Evolutionary conservation across 2,329 filamentous ascomycete genomes (phyloP).

Genomic region (Cladosporium colombiae): DNA sequence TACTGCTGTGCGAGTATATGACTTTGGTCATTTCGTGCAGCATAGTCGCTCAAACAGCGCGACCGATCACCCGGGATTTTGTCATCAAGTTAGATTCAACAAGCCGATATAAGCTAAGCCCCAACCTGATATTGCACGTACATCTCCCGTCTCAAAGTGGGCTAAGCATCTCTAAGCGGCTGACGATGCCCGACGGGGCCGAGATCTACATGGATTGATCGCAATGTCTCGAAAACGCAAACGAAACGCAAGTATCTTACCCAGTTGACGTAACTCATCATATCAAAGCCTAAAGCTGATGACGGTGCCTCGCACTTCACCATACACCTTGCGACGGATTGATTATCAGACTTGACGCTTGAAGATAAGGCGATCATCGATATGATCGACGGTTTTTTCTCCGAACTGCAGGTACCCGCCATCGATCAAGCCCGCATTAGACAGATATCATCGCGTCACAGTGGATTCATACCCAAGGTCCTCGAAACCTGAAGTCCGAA

Average conservation of each 20-base stretch:
- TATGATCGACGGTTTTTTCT: not conserved
- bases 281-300: not conserved
- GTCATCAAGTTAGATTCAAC: not conserved
- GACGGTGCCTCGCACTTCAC: not conserved
- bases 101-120: not conserved
- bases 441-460: not conserved
- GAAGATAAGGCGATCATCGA: not conserved
- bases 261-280: not conserved
- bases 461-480: not conserved
- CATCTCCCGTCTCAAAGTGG: not conserved
- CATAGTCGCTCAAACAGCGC: not conserved
- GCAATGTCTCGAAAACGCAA: not conserved
- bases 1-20: not conserved
- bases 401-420: conserved; percentile 2
- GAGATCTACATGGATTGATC: not conserved
- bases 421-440: not conserved
- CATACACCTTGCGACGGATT: not conserved
- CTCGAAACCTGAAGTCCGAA: not conserved
- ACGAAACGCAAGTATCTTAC: not conserved
- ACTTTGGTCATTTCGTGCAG: not conserved
- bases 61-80: not conserved
- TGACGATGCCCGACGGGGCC: not conserved
- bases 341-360: not conserved
- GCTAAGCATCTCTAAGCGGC: not conserved
- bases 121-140: not conserved